Percentiles rank a stretch among this genome's conserved stretches.
Conservation (phyloP, 129 eudicot genomes). For the Helianthus annuus region HanXRQr2.0-SUNRISE NC_035445.2:133352665-133353164, state of each 20-base stretch:
- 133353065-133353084: slow-evolving; percentile 85
- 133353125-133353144: slow-evolving; percentile 80
- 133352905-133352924: slow-evolving; percentile 16
- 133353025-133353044: slow-evolving; percentile 63
- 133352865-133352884: slow-evolving; percentile 21
- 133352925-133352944: slow-evolving; percentile 21
- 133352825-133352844: slow-evolving; percentile 1
- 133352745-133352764: slow-evolving; percentile 27
- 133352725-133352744: not conserved
- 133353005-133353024: not conserved
- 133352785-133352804: slow-evolving; percentile 24
- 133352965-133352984: slow-evolving; percentile 3
- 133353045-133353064: slow-evolving; percentile 88
- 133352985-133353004: slow-evolving; percentile 24
- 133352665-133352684: too few species aligned
- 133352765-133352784: slow-evolving; percentile 27
- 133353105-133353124: slow-evolving; percentile 81
- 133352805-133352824: slow-evolving; percentile 35
- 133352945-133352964: slow-evolving; percentile 10
- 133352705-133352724: too few species aligned
- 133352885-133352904: slow-evolving; percentile 10
- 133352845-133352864: slow-evolving; percentile 29
- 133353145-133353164: slow-evolving; percentile 41
- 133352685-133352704: too few species aligned
- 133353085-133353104: slow-evolving; percentile 91